A percentile compares a stretch with the other conserved stretches of the same genome.
Evolutionary conservation across 2,329 filamentous ascomycete species (phyloP).

Genomic region (Mariannaea sp.): DNA sequence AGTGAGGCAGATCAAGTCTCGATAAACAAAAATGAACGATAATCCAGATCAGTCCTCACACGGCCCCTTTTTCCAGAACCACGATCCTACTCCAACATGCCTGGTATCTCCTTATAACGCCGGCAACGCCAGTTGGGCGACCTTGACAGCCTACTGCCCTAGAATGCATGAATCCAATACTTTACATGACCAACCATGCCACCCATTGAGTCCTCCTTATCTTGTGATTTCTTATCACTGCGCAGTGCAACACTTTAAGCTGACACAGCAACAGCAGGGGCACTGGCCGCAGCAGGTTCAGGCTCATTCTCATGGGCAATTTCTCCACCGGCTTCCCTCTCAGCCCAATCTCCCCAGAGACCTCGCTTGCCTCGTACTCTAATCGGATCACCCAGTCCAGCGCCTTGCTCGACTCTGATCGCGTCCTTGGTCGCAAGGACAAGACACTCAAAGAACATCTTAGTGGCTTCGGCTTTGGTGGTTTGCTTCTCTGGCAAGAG

Average conservation of each 20-base stretch:
- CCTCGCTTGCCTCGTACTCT: constrained; percentile 87
- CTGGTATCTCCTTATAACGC: constrained; percentile 50
- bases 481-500: constrained; percentile 82
- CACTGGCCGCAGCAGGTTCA: constrained; percentile 41
- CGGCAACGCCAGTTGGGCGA: constrained; percentile 43
- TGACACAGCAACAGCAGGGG: constrained; percentile 45
- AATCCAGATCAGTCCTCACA: constrained; percentile 19
- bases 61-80: constrained; percentile 33
- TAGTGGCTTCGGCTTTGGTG: constrained; percentile 88
- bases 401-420: constrained; percentile 90
- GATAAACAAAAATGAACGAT: constrained; percentile 23
- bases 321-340: constrained; percentile 70
- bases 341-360: constrained; percentile 97
- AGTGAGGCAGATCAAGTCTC: constrained; percentile 21
- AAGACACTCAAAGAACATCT: constrained; percentile 99
- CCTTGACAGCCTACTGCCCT: constrained; percentile 38
- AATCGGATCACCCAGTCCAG: constrained; percentile 78
- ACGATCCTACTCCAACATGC: constrained; percentile 37
- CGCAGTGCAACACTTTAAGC: constrained; percentile 38
- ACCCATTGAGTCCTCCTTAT: constrained; percentile 33
- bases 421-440: constrained; percentile 98
- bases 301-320: constrained; percentile 58
- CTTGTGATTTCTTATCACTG: constrained; percentile 2
- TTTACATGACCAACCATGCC: constrained; percentile 41
- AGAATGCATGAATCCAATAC: constrained; percentile 44